Conservation (phyloP, 495 filamentous ascomycete genomes). For the Chaetomium cochliodes region DNA sequence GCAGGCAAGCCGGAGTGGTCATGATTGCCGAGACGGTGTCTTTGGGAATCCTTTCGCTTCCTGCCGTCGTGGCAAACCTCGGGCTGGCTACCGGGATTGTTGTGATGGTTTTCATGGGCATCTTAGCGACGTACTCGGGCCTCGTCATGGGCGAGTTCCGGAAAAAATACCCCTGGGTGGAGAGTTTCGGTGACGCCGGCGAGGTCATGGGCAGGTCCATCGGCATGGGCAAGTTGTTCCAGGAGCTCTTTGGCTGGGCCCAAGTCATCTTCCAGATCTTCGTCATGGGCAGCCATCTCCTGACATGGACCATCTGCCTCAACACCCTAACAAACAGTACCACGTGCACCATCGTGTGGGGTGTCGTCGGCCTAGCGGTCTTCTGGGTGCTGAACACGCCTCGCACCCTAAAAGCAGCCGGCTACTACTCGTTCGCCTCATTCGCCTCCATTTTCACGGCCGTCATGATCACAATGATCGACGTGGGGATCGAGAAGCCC, state of each 20-base stretch:
- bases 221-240: slow-evolving; percentile 25
- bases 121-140: slow-evolving; percentile 22
- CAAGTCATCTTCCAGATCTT: slow-evolving; percentile 27
- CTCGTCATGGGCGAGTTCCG: slow-evolving; percentile 30
- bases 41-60: slow-evolving; percentile 25
- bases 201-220: slow-evolving; percentile 25
- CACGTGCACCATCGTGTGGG: slow-evolving; percentile 28
- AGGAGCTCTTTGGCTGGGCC: slow-evolving; percentile 27
- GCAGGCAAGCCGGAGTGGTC: slow-evolving; percentile 28
- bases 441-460: slow-evolving; percentile 28
- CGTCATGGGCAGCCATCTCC: slow-evolving; percentile 29
- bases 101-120: slow-evolving; percentile 20
- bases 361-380: slow-evolving; percentile 24
- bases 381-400: slow-evolving; percentile 26
- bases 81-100: slow-evolving; percentile 23
- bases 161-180: slow-evolving; percentile 20
- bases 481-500: slow-evolving; percentile 28
- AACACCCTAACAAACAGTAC: slow-evolving; percentile 25
- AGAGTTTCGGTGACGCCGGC: slow-evolving; percentile 27
- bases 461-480: slow-evolving; percentile 30
- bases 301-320: slow-evolving; percentile 28
- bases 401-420: slow-evolving; percentile 20
- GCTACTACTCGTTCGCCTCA: slow-evolving; percentile 28
- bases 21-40: slow-evolving; percentile 28
- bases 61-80: slow-evolving; percentile 24